Conservation (phyloP, 768 basidiomycete genomes). For the Termitomyces sp. region DNA sequence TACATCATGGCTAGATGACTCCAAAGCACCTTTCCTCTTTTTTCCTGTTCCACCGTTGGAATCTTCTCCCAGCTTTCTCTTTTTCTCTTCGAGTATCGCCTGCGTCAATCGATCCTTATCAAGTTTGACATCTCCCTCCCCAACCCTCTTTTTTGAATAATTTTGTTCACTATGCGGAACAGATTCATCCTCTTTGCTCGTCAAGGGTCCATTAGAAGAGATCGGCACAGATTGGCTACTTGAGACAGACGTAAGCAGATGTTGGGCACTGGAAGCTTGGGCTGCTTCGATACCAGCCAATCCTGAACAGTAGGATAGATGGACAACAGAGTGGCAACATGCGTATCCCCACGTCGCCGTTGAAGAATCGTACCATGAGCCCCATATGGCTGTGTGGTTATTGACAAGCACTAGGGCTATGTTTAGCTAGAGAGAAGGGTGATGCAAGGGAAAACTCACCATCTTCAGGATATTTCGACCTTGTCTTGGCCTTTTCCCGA, state of each 20-base stretch:
- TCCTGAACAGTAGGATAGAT: slow-evolving; percentile 90
- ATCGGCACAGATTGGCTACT: slow-evolving; percentile 19
- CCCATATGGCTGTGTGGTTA: slow-evolving; percentile 97
- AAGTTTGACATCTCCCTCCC: slow-evolving; percentile 75
- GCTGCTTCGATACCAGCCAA: slow-evolving; percentile 75
- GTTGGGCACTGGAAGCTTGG: slow-evolving; percentile 67
- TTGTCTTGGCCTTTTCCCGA: slow-evolving; percentile 77
- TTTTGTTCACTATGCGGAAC: slow-evolving; percentile 51
- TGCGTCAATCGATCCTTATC: slow-evolving; percentile 63
- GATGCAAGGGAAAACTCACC: slow-evolving; percentile 42
- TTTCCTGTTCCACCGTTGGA: slow-evolving; percentile 54
- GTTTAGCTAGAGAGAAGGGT: slow-evolving; percentile 2
- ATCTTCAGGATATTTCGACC: slow-evolving; percentile 96
- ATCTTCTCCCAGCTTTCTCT: slow-evolving; percentile 62
- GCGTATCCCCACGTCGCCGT: slow-evolving; percentile 85
- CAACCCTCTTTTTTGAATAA: slow-evolving; percentile 73
- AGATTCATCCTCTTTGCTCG: slow-evolving; percentile 21
- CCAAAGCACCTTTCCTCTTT: slow-evolving; percentile 47
- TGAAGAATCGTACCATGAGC: slow-evolving; percentile 81
- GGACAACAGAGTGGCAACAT: slow-evolving; percentile 86
- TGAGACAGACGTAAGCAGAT: slow-evolving; percentile 46
- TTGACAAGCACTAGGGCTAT: slow-evolving; percentile 65
- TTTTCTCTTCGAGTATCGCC: slow-evolving; percentile 76
- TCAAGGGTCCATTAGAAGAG: slow-evolving; percentile 8
- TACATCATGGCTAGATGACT: slow-evolving; percentile 64